phyloP scores from a whole-genome alignment of 2,329 filamentous ascomycete genomes.

The Biscogniauxia sp. region DNA sequence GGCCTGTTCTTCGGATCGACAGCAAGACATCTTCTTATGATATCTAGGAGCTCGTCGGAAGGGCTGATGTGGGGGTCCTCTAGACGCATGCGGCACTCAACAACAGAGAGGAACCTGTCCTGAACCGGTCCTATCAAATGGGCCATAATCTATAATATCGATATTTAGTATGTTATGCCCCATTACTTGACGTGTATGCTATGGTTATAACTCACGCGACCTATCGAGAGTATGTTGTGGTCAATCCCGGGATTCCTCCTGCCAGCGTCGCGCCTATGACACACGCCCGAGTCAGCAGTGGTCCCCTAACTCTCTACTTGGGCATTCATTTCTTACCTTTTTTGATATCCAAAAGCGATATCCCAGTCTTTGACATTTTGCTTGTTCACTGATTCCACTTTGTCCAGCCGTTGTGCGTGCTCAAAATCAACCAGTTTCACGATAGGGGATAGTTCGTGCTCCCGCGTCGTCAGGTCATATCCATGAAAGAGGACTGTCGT shows the following conservation, averaged over 20 bases:
- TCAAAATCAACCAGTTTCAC: neutral
- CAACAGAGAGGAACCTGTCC: neutral
- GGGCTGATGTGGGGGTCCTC: neutral
- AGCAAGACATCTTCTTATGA: neutral
- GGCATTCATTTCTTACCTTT: neutral
- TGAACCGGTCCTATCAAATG: neutral
- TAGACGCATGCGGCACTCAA: neutral
- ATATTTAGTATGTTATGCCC: neutral
- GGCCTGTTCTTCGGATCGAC: neutral
- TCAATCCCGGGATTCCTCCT: neutral
- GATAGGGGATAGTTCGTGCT: neutral
- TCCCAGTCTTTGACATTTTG: too few species aligned
- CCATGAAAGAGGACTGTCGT: neutral
- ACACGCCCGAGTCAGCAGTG: neutral
- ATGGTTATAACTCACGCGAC: neutral
- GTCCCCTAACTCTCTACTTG: neutral
- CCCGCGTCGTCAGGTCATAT: neutral
- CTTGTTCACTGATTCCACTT: neutral
- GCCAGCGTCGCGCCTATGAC: neutral
- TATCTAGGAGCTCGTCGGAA: neutral
- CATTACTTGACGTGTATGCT: too few species aligned
- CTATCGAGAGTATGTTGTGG: neutral
- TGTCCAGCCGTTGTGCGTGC: neutral
- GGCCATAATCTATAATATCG: neutral
- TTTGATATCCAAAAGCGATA: too few species aligned